phyloP scores from a whole-genome alignment of 202 grass and related monocot genomes.

The Alloteropsis angusta region DNA sequence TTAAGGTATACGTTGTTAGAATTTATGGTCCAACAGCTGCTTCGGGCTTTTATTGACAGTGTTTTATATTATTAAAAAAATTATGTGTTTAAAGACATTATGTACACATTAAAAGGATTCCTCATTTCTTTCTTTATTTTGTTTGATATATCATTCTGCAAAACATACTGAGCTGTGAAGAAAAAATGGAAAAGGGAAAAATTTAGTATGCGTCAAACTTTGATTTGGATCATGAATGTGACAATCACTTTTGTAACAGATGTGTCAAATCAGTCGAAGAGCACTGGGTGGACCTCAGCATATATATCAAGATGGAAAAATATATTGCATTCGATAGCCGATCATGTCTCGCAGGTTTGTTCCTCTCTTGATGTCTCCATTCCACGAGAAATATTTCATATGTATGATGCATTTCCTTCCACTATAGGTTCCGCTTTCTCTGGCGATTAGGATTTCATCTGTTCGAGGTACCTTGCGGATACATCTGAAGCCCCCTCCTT shows the following conservation, averaged over 20 bases:
- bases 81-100: neutral
- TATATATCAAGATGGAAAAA: constrained; percentile 75
- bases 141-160: neutral
- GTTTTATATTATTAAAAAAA: neutral
- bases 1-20: neutral
- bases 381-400: neutral
- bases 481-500: constrained; percentile 84
- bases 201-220: neutral
- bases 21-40: constrained; percentile 13
- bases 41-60: neutral
- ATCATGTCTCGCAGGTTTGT: constrained; percentile 88
- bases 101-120: neutral
- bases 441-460: constrained; percentile 68
- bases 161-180: neutral
- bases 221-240: constrained; percentile 4
- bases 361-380: constrained; percentile 4
- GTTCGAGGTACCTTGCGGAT: constrained; percentile 58
- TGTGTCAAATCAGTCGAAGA: constrained; percentile 56
- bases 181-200: neutral
- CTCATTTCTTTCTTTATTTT: neutral
- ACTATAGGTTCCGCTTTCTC: constrained; percentile 70
- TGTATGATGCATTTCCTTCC: neutral
- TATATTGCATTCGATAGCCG: constrained; percentile 77
- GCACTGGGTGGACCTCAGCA: constrained; percentile 50
- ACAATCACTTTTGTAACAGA: constrained; percentile 38